A percentile compares a stretch with the other conserved stretches of the same genome.
Conservation (phyloP, 108 stramenopile species). For the Seminavis robusta region DNA sequence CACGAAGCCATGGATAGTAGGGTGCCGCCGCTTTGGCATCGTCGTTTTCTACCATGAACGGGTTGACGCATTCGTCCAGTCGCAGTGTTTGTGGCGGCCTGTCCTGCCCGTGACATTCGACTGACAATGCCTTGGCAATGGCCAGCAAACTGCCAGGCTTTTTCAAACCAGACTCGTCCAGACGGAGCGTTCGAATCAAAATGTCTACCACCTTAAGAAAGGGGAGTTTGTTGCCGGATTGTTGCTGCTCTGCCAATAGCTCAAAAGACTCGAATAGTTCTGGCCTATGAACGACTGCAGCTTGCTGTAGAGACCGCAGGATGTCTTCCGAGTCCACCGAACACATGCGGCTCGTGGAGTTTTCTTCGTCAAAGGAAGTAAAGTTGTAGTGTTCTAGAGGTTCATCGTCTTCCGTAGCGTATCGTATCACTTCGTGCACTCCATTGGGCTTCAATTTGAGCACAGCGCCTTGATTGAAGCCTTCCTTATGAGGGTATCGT, state of each 20-base stretch:
- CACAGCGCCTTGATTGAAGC: conserved; percentile 21
- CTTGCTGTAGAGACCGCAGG: neutral
- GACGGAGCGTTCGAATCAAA: too few relatives aligned
- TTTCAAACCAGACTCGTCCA: too few relatives aligned
- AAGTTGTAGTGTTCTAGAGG: neutral
- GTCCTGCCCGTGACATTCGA: neutral
- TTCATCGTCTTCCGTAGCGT: conserved; percentile 17
- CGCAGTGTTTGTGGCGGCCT: neutral
- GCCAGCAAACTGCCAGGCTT: neutral
- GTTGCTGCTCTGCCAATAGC: too few relatives aligned
- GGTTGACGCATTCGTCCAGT: neutral
- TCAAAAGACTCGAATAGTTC: too few relatives aligned
- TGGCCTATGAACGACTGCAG: neutral
- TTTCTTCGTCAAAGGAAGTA: neutral
- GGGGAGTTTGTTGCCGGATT: too few relatives aligned
- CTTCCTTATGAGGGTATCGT: conserved; percentile 19
- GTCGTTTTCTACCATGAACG: neutral
- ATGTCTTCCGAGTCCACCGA: neutral
- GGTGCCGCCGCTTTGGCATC: neutral
- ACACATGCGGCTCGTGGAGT: neutral
- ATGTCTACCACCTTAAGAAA: too few relatives aligned
- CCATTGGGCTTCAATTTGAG: conserved; percentile 6
- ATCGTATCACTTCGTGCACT: conserved; percentile 3
- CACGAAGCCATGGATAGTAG: conserved; percentile 14
- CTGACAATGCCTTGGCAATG: conserved; percentile 10